Conservation (phyloP, 495 filamentous ascomycete genomes). For the Amniculicola lignicola region DNA sequence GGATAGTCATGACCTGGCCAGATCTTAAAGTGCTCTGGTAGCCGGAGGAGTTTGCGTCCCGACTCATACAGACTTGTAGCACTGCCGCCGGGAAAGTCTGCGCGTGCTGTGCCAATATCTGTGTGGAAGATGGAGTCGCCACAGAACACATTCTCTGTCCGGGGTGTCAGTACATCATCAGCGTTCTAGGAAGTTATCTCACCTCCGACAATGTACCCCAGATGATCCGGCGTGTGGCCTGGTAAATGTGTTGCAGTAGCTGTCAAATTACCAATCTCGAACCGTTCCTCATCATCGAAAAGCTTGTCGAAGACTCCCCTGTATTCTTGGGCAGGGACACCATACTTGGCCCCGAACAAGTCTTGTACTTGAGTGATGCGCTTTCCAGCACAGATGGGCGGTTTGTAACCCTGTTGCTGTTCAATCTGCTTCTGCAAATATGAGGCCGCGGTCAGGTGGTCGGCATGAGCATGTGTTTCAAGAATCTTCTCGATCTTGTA, state of each 20-base stretch:
- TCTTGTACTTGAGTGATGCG: conserved; percentile 53
- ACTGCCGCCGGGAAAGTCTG: conserved; percentile 59
- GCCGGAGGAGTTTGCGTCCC: conserved; percentile 45
- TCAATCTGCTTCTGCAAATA: conserved; percentile 52
- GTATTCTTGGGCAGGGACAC: conserved; percentile 44
- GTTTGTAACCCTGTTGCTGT: conserved; percentile 34
- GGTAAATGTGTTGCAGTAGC: conserved; percentile 54
- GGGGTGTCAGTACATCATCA: background rate
- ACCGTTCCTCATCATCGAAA: conserved; percentile 53
- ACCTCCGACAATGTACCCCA: conserved; percentile 56
- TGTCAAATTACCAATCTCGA: conserved; percentile 49
- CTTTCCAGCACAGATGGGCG: conserved; percentile 53
- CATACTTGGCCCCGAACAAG: conserved; percentile 50
- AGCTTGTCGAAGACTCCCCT: conserved; percentile 50
- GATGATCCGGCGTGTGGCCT: conserved; percentile 61
- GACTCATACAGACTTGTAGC: conserved; percentile 49
- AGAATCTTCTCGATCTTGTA: conserved; percentile 52
- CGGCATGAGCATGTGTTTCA: conserved; percentile 62
- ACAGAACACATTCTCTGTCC: conserved; percentile 55
- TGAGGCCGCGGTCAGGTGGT: conserved; percentile 57
- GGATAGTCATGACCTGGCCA: conserved; percentile 51
- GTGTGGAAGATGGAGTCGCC: conserved; percentile 61
- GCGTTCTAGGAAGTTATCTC: background rate
- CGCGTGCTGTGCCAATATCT: conserved; percentile 58
- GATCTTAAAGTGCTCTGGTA: conserved; percentile 45